A percentile compares a stretch with the other conserved stretches of the same genome.
Conservation (phyloP, 129 eudicot genomes). For the Mikania micrantha region DNA sequence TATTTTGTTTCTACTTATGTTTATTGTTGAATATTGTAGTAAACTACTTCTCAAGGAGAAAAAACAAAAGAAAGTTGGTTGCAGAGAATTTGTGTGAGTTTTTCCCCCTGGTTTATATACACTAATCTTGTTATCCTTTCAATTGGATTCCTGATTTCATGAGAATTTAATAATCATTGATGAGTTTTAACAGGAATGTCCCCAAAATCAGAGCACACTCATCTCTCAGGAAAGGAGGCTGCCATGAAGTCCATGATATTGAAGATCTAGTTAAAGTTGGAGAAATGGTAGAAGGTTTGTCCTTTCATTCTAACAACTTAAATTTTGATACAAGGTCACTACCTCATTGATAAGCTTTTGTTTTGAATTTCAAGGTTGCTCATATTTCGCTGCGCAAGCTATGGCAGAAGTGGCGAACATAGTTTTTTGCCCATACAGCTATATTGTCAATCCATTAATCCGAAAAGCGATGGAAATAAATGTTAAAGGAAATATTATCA, state of each 20-base stretch:
- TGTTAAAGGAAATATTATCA: slow-evolving; percentile 64
- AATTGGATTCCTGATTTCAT: background rate
- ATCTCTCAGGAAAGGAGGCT: slow-evolving; percentile 75
- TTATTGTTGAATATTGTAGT: slow-evolving; percentile 29
- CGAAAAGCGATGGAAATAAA: slow-evolving; percentile 87
- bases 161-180: slow-evolving; percentile 5
- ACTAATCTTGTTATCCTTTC: slow-evolving; percentile 7
- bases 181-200: slow-evolving; percentile 46
- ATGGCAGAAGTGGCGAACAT: slow-evolving; percentile 81
- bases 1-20: slow-evolving; percentile 12
- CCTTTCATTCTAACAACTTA: slow-evolving; percentile 6
- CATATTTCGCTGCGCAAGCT: slow-evolving; percentile 79
- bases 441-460: slow-evolving; percentile 68
- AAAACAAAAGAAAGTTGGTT: slow-evolving; percentile 38
- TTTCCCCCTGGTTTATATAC: background rate
- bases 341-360: background rate
- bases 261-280: slow-evolving; percentile 97
- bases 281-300: slow-evolving; percentile 68
- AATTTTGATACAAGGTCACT: slow-evolving; percentile 5
- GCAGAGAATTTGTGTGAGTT: slow-evolving; percentile 76
- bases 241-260: slow-evolving; percentile 88
- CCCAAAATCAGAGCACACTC: slow-evolving; percentile 70
- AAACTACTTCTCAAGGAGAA: slow-evolving; percentile 67
- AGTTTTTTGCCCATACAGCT: slow-evolving; percentile 90
- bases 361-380: slow-evolving; percentile 56